Conservation (phyloP, 2,329 filamentous ascomycete species). For the Cladosporium sp. region DNA sequence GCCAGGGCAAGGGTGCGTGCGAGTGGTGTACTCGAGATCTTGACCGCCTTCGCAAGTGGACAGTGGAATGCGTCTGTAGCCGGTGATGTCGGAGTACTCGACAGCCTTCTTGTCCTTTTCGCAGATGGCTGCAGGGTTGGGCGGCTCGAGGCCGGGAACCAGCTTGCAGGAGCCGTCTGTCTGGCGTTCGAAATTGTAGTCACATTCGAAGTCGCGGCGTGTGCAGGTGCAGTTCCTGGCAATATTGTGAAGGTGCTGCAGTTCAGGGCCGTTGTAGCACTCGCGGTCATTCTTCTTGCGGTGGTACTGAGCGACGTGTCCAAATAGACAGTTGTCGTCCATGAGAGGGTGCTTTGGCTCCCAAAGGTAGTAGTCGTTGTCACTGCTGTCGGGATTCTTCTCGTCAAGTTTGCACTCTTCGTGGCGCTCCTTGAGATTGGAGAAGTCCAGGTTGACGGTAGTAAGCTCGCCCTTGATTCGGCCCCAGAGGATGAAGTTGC, state of each 20-base stretch:
- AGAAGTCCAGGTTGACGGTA: conserved; percentile 85
- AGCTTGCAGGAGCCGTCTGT: conserved; percentile 71
- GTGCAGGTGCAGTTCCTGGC: conserved; percentile 75
- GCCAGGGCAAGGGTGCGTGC: conserved; percentile 64
- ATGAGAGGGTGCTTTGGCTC: conserved; percentile 76
- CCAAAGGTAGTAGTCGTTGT: conserved; percentile 80
- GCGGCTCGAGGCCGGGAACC: conserved; percentile 67
- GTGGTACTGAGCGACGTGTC: conserved; percentile 82
- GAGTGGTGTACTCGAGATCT: conserved; percentile 66
- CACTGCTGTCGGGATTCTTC: conserved; percentile 50
- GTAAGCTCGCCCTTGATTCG: conserved; percentile 57
- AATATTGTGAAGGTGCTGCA: conserved; percentile 66
- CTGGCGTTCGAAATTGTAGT: conserved; percentile 87
- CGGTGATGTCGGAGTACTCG: conserved; percentile 80
- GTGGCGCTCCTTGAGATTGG: conserved; percentile 64
- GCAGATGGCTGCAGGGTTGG: conserved; percentile 58
- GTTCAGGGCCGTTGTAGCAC: conserved; percentile 76
- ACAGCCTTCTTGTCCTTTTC: conserved; percentile 60
- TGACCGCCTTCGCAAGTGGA: conserved; percentile 77
- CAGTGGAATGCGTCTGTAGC: conserved; percentile 84
- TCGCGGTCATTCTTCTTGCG: conserved; percentile 76
- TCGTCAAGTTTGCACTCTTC: conserved; percentile 66
- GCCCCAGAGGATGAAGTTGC: conserved; percentile 90
- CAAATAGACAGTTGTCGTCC: conserved; percentile 81
- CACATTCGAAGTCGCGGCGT: conserved; percentile 87